These are phyloP conservation scores for Hemisphaericaspora nanyangensis DNA, from an alignment of 805 yeast species.

Conservation along the genomic window DNA sequence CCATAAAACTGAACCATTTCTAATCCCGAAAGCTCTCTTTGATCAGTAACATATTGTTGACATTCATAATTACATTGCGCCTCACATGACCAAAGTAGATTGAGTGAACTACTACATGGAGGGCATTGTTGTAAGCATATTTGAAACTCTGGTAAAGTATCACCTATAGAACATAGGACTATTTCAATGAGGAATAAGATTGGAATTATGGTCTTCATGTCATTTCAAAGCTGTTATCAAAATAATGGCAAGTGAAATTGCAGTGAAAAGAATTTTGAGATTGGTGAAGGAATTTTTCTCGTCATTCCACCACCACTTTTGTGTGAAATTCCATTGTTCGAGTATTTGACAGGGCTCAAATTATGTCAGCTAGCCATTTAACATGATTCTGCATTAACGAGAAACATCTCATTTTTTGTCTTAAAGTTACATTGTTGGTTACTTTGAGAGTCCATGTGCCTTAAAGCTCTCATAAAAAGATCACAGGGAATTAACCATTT, in stretches of 20 bases:
- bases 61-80: conserved; percentile 39
- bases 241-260: not conserved
- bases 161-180: conserved; percentile 6
- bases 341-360: too few species aligned
- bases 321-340: too few species aligned
- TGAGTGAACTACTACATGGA: not conserved
- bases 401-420: too few species aligned
- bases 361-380: too few species aligned
- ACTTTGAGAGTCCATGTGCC: too few species aligned
- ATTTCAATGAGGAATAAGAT: not conserved
- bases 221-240: not conserved
- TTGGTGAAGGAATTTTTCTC: too few species aligned
- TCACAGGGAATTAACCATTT: too few species aligned
- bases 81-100: conserved; percentile 32
- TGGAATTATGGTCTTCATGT: not conserved
- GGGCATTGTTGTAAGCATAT: conserved; percentile 5
- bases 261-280: too few species aligned
- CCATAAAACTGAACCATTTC: conserved; percentile 40
- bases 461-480: too few species aligned
- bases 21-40: conserved; percentile 14
- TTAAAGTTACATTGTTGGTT: too few species aligned
- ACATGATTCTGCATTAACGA: too few species aligned
- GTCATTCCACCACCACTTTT: too few species aligned
- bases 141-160: conserved; percentile 8
- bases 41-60: conserved; percentile 29